Evolutionary conservation across 2,329 filamentous ascomycete species (phyloP), one percentile per base, ranked within the genome.

Genomic region (Ascochyta koolunga): DNA sequence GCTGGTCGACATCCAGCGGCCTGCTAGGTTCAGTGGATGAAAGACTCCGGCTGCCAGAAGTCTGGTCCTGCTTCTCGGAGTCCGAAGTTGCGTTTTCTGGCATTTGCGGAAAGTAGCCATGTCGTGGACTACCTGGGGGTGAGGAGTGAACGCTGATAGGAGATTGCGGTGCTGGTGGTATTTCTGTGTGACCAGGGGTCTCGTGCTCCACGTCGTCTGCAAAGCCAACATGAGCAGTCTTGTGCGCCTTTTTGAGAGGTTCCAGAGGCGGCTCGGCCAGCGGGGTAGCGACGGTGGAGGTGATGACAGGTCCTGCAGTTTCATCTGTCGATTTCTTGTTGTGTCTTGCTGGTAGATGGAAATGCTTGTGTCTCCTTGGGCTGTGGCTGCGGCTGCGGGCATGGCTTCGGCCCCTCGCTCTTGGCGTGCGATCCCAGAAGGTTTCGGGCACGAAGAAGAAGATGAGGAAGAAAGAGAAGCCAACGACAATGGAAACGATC

Each of bases 391-490:
- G 60, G 44, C 59, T 71, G 57, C 55, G 78, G 77, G 58, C 61
- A 47, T 58, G 68, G 58, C 54, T 76, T 76, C 67, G 52, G 43
- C 51, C 59, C 39, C 77, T 71, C 27, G 82, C 78, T 25, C 78
- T 76, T 8, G 93, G 92, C 2, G 89, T 88, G 41, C 93, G 83
- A 73, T 97, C 92, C 93, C 93, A 98, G 62, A 96, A 97, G 0
- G 92, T 96, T 76, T 98, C 93, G 0, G 93, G 93, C 0, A 96
- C 90, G 65, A 96, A 96, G 54, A 97, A 81, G 71, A 96, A 96
- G 1, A 98, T 80, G 2, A 96, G 77, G 18, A 85, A 72, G 32
- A 87, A 82, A 55, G 86, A 87, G 41, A 90, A 83, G 0, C 81
- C 90, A 29, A 92, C 89, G 9, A 96, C 79, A 3, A 96, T 90